Evolutionary conservation across 345 rosid genomes (phyloP).

Genomic region (Pistacia atlantica): DNA sequence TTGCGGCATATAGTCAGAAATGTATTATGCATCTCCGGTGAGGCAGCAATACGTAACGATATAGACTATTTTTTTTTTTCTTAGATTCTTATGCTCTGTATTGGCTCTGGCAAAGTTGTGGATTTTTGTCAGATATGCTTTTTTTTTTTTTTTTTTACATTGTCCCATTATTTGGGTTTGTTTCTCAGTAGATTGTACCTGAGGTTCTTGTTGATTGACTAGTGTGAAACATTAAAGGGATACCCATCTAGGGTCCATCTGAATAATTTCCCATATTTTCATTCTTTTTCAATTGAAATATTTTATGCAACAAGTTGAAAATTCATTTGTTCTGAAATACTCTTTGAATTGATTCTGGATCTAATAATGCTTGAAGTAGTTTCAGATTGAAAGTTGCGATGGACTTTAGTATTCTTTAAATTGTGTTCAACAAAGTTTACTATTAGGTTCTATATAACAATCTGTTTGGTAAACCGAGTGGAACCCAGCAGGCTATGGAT

Average conservation of each 20-base stretch:
- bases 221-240: conserved; percentile 47
- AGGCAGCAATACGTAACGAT: conserved; percentile 60
- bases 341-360: neutral
- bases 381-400: neutral
- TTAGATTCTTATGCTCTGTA: conserved; percentile 36
- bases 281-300: conserved; percentile 30
- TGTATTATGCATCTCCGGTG: conserved; percentile 78
- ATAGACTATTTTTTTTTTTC: conserved; percentile 33
- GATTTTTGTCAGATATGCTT: conserved; percentile 47
- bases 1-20: conserved; percentile 60
- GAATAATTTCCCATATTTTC: conserved; percentile 43
- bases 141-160: conserved; percentile 29
- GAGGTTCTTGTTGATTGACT: conserved; percentile 49
- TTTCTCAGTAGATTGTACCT: conserved; percentile 47
- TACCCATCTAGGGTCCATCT: conserved; percentile 48
- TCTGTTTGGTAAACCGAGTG: neutral
- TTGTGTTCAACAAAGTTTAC: neutral
- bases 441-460: neutral
- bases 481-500: neutral
- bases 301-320: conserved; percentile 24
- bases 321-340: conserved; percentile 25
- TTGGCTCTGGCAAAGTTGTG: conserved; percentile 44
- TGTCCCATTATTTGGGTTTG: conserved; percentile 34
- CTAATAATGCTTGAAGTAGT: neutral
- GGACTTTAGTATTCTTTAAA: neutral